Evolutionary conservation across 352 stramenopile species (phyloP).

Genomic region (Phytophthora ohioensis): DNA sequence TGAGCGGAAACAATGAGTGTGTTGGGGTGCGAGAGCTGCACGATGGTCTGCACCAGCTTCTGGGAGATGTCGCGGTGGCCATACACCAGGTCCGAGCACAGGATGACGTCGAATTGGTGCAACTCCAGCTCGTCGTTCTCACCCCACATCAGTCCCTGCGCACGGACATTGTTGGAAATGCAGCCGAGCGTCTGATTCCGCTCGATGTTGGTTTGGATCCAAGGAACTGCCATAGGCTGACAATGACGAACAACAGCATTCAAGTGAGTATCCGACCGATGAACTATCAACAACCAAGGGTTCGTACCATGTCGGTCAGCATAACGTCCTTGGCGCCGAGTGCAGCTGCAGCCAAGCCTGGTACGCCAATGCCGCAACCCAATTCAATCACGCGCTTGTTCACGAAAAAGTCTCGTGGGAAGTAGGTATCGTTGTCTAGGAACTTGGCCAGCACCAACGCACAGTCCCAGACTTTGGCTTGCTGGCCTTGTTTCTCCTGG

Average conservation of each 20-base stretch:
- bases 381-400: conserved; percentile 65
- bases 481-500: conserved; percentile 62
- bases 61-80: conserved; percentile 53
- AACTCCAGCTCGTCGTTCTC: conserved; percentile 23
- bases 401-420: conserved; percentile 50
- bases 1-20: conserved; percentile 58
- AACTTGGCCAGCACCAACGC: conserved; percentile 66
- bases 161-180: conserved; percentile 32
- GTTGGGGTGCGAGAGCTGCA: conserved; percentile 38
- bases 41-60: conserved; percentile 56
- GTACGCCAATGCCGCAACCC: conserved; percentile 66
- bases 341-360: conserved; percentile 50
- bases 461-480: conserved; percentile 71
- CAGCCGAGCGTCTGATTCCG: conserved; percentile 41
- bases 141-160: conserved; percentile 56
- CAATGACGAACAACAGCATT: not conserved
- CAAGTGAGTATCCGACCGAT: conserved; percentile 4
- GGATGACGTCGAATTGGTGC: conserved; percentile 55
- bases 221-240: conserved; percentile 50
- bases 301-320: conserved; percentile 58
- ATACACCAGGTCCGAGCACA: conserved; percentile 71
- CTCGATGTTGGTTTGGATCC: conserved; percentile 63
- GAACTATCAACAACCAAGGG: not conserved
- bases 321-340: conserved; percentile 54
- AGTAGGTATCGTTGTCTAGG: conserved; percentile 44